Conservation (phyloP, 1,284 basidiomycete species). For the Ceratobasidium sp. region DNA sequence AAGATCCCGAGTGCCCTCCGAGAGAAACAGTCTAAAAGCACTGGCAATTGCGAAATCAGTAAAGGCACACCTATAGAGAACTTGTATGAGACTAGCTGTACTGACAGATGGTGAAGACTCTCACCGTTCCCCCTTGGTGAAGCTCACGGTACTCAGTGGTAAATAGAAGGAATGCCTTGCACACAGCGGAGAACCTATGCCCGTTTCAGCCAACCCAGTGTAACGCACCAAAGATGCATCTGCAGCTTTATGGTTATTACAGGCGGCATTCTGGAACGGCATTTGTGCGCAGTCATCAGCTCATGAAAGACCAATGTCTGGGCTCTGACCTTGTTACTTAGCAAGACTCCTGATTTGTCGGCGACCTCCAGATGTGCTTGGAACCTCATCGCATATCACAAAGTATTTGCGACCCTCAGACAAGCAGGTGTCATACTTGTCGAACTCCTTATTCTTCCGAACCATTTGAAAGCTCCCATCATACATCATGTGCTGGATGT, state of each 20-base stretch:
- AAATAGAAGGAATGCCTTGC: background rate
- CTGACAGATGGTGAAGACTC: background rate
- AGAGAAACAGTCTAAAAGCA: background rate
- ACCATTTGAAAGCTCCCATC: conserved; percentile 17
- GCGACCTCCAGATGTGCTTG: background rate
- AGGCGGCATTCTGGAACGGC: background rate
- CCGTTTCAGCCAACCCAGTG: background rate
- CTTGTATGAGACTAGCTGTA: background rate
- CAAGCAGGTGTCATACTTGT: background rate
- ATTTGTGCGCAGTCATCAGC: too few species aligned
- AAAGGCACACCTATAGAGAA: background rate
- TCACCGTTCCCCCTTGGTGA: background rate
- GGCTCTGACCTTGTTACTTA: background rate
- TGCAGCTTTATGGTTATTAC: conserved; percentile 8
- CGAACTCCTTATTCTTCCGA: background rate
- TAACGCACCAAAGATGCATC: background rate
- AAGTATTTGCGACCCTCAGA: background rate
- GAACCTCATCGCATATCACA: background rate
- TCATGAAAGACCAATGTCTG: too few species aligned
- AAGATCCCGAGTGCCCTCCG: background rate
- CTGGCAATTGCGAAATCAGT: background rate
- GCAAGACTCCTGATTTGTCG: background rate
- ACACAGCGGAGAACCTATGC: background rate
- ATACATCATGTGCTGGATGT: background rate
- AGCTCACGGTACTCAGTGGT: background rate